Base-by-base conservation (phyloP, 2,329 filamentous ascomycete species). In the Biscogniauxia marginata region DNA sequence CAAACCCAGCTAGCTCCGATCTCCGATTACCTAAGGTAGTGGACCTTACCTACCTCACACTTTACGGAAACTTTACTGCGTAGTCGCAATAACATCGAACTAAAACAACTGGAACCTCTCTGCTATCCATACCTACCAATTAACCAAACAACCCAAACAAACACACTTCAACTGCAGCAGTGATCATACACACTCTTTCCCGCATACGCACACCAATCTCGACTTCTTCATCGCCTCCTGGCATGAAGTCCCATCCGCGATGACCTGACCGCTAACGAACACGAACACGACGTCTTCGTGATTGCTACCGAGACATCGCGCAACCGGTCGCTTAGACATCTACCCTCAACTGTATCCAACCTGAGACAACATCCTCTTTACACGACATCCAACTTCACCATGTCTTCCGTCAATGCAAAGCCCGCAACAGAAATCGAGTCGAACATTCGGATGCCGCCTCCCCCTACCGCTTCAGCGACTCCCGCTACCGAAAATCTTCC, bases 381-480 rank as follows among this genome's bases (percentile, higher is more conserved):
- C 46, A 16, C 49, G 46, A 6, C 24, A 25, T 24, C 5, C 11
- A 48, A 20, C 34, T 46, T 16, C 58, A 58, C 49, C 30, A 71
- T 70, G 67, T 54, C 67, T 34, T 63, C 65, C 34, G 60, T 60
- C 47, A 66, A 66, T 24, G 61, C 58, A n/a, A 69, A 69, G 52
- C 68, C 70, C 1, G 50, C 61, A 3, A 56, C 70, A 19, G 70
- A 69, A 60, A 58, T 71, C 45, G 63, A 69, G 22, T 69, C 65
- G 53, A 61, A 53, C 13, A 61, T 63, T 4, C 53, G 65, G 34
- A 71, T 70, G 69, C 69, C 70, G 3, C 68, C 70, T 16, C 69
- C 70, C 45, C 58, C 54, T 43, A 51, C 55, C 3, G 54, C 56
- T 8, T 53, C 64, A 18, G 56, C 50, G 4, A 56, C 63, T 8